These are phyloP conservation scores for Westerdykella ornata DNA, from an alignment of 2,329 filamentous ascomycete genomes.

Conservation along the genomic window DNA sequence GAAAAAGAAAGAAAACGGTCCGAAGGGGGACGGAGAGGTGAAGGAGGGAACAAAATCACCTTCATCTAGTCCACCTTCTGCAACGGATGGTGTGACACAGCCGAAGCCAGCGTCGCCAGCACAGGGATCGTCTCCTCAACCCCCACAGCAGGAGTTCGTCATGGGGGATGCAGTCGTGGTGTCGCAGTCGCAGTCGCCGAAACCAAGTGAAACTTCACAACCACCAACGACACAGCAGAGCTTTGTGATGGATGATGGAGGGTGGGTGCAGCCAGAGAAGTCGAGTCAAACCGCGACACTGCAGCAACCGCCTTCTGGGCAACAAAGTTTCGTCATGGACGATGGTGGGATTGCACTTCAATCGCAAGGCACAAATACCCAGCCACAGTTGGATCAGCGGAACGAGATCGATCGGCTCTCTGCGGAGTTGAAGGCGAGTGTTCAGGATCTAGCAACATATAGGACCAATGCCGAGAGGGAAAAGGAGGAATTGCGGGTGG, in stretches of 20 bases:
- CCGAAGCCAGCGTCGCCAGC: conserved; percentile 17
- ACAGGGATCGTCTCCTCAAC: conserved; percentile 11
- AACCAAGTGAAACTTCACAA: conserved; percentile 14
- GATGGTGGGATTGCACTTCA: conserved; percentile 16
- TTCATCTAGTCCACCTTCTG: conserved; percentile 20
- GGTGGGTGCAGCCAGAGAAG: conserved; percentile 12
- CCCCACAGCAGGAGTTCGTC: conserved; percentile 16
- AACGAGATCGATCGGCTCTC: conserved; percentile 8
- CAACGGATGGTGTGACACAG: conserved; percentile 23
- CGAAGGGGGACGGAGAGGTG: conserved; percentile 8
- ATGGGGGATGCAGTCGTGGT: conserved; percentile 14
- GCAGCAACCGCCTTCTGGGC: conserved; percentile 9
- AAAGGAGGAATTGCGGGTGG: conserved; percentile 7
- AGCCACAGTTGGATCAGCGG: conserved; percentile 10
- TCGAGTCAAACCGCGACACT: background rate
- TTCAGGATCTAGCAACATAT: conserved; percentile 22
- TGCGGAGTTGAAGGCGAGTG: conserved; percentile 25
- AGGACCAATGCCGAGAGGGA: conserved; percentile 18
- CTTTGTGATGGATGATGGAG: conserved; percentile 20
- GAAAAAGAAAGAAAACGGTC: conserved; percentile 22
- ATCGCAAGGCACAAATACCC: conserved; percentile 12
- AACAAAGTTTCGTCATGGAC: conserved; percentile 20
- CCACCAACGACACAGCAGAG: conserved; percentile 13
- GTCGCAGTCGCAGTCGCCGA: conserved; percentile 5
- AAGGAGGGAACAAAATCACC: conserved; percentile 12